These are phyloP conservation scores for Candida sp. DNA, from an alignment of 1,139 yeast species.

Conservation along the genomic window DNA sequence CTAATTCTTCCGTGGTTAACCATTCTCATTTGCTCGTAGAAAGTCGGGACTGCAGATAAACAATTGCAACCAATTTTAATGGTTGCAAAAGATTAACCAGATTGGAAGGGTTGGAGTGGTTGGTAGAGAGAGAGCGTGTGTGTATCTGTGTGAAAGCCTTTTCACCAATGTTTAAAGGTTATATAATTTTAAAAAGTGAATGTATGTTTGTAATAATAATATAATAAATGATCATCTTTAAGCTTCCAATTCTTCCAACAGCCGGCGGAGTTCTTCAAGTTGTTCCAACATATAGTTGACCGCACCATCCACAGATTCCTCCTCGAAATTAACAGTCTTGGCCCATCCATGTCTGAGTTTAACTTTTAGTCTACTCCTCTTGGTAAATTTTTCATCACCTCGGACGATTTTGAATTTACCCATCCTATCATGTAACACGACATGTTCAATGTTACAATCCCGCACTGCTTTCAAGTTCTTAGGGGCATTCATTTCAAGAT, in stretches of 20 bases:
- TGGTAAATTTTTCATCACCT: not conserved
- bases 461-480: not conserved
- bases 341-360: too few species aligned
- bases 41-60: not conserved
- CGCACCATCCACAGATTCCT: too few species aligned
- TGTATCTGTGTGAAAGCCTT: not conserved
- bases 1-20: not conserved
- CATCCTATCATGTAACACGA: not conserved
- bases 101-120: not conserved
- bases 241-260: too few species aligned
- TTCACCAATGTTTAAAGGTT: not conserved
- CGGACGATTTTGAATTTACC: not conserved
- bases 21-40: not conserved
- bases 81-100: constrained; percentile 1
- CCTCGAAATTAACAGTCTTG: too few species aligned
- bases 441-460: not conserved
- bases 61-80: not conserved
- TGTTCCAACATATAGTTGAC: too few species aligned
- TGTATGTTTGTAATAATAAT: too few species aligned
- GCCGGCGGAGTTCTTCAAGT: too few species aligned
- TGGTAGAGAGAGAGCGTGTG: not conserved
- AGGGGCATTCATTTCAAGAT: not conserved
- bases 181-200: too few species aligned
- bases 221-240: too few species aligned
- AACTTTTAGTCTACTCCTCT: too few species aligned